Percentiles rank a stretch among this genome's conserved stretches.
phyloP scores from a whole-genome alignment of 2,329 filamentous ascomycete species.

The Beauveria medogensis region DNA sequence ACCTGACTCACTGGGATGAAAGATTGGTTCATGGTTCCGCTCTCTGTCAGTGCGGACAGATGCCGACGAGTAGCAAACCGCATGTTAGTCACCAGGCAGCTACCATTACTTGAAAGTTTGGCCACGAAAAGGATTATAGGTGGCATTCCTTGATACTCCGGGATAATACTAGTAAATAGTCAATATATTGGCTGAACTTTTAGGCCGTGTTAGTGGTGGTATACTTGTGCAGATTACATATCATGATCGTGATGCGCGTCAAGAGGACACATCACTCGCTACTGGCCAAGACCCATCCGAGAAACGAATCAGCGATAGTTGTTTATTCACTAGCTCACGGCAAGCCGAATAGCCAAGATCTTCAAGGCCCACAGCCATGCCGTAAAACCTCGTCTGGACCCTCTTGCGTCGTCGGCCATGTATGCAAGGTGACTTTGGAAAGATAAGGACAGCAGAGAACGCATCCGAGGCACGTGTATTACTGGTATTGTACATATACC shows the following conservation, averaged over 20 bases:
- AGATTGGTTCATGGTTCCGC: neutral
- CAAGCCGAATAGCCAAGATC: constrained; percentile 5
- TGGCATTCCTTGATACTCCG: neutral
- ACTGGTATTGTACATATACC: neutral
- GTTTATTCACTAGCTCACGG: neutral
- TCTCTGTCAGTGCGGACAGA: neutral
- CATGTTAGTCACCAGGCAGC: neutral
- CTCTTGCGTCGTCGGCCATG: neutral
- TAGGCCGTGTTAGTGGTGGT: neutral
- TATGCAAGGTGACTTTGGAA: neutral
- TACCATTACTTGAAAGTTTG: neutral
- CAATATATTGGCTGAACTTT: neutral
- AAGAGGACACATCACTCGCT: neutral
- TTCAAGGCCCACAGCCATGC: constrained; percentile 5
- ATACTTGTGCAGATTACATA: neutral
- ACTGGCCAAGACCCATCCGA: neutral
- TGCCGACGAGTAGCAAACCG: too few species aligned
- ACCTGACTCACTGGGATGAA: too few species aligned
- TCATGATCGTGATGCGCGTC: neutral
- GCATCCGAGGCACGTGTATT: neutral
- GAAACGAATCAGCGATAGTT: constrained; percentile 2
- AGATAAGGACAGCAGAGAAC: neutral
- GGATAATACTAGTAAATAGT: neutral
- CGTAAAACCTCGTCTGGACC: neutral
- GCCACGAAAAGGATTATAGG: neutral